Evolutionary conservation across 805 yeast genomes (phyloP).

Genomic region (Metschnikowia gelsemii): DNA sequence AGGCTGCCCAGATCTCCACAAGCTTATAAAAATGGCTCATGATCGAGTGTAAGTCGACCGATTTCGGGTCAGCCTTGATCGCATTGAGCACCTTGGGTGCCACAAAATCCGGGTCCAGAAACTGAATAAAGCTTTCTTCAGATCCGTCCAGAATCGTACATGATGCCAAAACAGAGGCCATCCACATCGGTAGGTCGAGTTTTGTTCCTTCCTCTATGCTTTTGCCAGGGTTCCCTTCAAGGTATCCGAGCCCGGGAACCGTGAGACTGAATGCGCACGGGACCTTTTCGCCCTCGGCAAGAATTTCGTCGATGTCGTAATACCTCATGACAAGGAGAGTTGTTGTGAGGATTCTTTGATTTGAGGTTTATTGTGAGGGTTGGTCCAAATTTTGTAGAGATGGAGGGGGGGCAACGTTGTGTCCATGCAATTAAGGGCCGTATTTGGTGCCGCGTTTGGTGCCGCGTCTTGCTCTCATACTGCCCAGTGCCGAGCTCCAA

Average conservation of each 20-base stretch:
- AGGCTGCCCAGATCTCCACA: conserved; percentile 72
- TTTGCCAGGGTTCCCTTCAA: conserved; percentile 75
- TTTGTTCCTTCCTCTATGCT: conserved; percentile 58
- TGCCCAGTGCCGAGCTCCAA: too few relatives aligned
- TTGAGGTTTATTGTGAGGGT: background rate
- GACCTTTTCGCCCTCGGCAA: conserved; percentile 67
- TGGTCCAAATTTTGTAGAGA: too few relatives aligned
- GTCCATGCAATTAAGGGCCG: too few relatives aligned
- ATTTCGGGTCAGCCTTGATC: conserved; percentile 65
- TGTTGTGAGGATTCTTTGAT: too few relatives aligned
- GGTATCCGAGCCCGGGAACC: conserved; percentile 84
- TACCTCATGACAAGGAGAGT: conserved; percentile 38
- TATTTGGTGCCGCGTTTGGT: too few relatives aligned
- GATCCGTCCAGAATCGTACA: conserved; percentile 35
- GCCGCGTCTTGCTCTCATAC: too few relatives aligned
- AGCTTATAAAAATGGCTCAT: conserved; percentile 66
- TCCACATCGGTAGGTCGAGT: conserved; percentile 84
- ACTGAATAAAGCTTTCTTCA: conserved; percentile 56
- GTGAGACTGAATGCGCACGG: conserved; percentile 78
- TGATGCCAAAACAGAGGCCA: conserved; percentile 72
- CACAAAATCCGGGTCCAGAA: conserved; percentile 71
- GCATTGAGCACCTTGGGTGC: conserved; percentile 71
- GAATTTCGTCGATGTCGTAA: conserved; percentile 74
- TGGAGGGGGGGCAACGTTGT: too few relatives aligned
- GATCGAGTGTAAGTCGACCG: conserved; percentile 66